Conservation (phyloP, 2,329 filamentous ascomycete genomes). For the Cadophora sp. region DNA sequence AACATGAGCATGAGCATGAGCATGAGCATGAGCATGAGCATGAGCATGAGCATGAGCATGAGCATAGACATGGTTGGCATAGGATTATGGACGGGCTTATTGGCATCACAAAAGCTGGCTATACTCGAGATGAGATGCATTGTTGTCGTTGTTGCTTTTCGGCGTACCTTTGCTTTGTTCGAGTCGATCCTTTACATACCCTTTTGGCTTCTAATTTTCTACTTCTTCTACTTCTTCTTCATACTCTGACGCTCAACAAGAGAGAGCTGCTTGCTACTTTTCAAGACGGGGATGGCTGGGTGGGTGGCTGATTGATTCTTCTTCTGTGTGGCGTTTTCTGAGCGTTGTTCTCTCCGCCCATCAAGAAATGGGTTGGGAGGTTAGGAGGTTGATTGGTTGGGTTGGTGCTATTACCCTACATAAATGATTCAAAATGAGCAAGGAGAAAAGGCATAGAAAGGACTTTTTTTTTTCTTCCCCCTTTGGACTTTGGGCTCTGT, state of each 20-base stretch:
- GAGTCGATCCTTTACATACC: slow-evolving; percentile 9
- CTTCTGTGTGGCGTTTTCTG: slow-evolving; percentile 7
- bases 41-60: not conserved
- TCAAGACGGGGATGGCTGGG: not conserved
- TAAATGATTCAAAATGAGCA: not conserved
- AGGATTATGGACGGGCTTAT: not conserved
- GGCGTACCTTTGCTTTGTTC: not conserved
- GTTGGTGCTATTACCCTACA: not conserved
- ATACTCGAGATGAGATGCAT: slow-evolving; percentile 18
- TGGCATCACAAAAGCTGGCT: not conserved
- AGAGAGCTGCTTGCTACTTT: not conserved
- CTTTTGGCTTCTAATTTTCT: not conserved
- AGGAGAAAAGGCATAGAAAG: not conserved
- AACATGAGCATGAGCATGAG: not conserved
- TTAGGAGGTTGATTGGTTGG: not conserved
- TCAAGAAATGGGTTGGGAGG: not conserved
- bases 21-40: slow-evolving; percentile 6
- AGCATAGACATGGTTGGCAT: slow-evolving; percentile 7
- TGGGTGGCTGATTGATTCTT: slow-evolving; percentile 7
- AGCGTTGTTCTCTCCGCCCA: not conserved
- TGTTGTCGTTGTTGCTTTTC: slow-evolving; percentile 17
- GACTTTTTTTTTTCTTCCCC: not conserved
- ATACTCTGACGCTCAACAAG: not conserved
- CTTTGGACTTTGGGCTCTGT: not conserved
- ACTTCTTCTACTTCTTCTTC: not conserved